A percentile compares a stretch with the other conserved stretches of the same genome.
Conservation (phyloP, 768 basidiomycete species). For the Auricularia auricula-judae region DNA sequence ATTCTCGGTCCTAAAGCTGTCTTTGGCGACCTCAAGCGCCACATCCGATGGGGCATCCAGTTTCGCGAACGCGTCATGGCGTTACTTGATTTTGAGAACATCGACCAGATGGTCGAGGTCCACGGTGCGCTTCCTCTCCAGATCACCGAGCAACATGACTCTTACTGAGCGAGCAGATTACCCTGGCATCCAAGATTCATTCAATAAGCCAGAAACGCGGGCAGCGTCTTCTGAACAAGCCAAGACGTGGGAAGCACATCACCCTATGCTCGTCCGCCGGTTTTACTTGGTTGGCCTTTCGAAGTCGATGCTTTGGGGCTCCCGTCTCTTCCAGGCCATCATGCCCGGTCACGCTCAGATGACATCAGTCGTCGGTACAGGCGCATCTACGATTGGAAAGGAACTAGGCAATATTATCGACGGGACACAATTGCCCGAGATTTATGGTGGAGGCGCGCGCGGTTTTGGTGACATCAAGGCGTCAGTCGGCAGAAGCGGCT, state of each 20-base stretch:
- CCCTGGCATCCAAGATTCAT: conserved; percentile 55
- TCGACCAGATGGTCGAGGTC: conserved; percentile 63
- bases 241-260: conserved; percentile 63
- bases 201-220: conserved; percentile 64
- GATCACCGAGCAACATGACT: not conserved
- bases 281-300: conserved; percentile 83
- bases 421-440: conserved; percentile 45
- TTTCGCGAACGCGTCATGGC: conserved; percentile 61
- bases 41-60: conserved; percentile 75
- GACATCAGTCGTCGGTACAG: conserved; percentile 54
- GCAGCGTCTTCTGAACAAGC: conserved; percentile 64
- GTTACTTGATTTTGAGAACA: conserved; percentile 55
- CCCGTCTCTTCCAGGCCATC: conserved; percentile 71
- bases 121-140: conserved; percentile 36
- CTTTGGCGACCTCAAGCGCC: conserved; percentile 67
- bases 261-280: conserved; percentile 65
- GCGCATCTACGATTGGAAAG: conserved; percentile 44
- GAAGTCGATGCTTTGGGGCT: conserved; percentile 64
- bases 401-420: conserved; percentile 48
- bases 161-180: conserved; percentile 41
- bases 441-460: conserved; percentile 59
- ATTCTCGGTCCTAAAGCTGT: conserved; percentile 53
- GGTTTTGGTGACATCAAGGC: conserved; percentile 28
- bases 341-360: conserved; percentile 72
- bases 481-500: too few species aligned